Base-by-base conservation (phyloP, 2,329 filamentous ascomycete genomes). In the Phialemonium atrogriseum region DNA sequence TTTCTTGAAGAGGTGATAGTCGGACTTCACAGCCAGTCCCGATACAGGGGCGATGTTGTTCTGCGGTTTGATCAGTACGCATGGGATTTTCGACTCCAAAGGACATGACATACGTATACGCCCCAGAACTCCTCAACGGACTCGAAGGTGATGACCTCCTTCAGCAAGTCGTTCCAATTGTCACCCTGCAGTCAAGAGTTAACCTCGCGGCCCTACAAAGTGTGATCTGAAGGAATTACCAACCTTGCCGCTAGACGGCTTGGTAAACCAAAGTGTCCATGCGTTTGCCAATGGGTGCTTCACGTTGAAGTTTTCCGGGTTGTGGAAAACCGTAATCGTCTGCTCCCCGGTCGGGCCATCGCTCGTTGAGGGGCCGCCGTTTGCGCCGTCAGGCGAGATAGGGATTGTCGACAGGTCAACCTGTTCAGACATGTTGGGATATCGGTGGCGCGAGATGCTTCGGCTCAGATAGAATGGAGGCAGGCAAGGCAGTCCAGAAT, bases 111-210 rank as follows among this genome's bases (percentile, higher is more conserved):
- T 73, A 98, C 93, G 63, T 96, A 96, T 56, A 98, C 85, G 38
- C 91, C 91, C 91, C 91, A 98, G 64, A 98, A 98, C 61, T 98
- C 93, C 66, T 98, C 91, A 16, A 98, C 91, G 3, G 88, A 94
- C 66, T 94, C 86, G 53, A 98, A 96, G 35, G 86, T 95, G 53
- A 98, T 95, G 49, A 98, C 89, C 61, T 98, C 87, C 68, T 98
- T 98, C 42, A 98, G 68, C 41, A 96, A 69, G 57, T 98, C 91
- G 47, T 93, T 93, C 91, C 93, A 98, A 73, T 95, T 95, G 62
- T 96, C 87, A 44, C 86, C 87, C 86, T 94, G 25, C 36, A n/a
- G 17, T 7, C 21, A 7, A 20, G 20, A 27, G 33, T 36, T 56
- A 38, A 55, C 43, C 40, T 32, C 19, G 33, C 23, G 20, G 19